Conservation (phyloP, 75 land plant species). For the Chamaecyparis obtusa region DNA sequence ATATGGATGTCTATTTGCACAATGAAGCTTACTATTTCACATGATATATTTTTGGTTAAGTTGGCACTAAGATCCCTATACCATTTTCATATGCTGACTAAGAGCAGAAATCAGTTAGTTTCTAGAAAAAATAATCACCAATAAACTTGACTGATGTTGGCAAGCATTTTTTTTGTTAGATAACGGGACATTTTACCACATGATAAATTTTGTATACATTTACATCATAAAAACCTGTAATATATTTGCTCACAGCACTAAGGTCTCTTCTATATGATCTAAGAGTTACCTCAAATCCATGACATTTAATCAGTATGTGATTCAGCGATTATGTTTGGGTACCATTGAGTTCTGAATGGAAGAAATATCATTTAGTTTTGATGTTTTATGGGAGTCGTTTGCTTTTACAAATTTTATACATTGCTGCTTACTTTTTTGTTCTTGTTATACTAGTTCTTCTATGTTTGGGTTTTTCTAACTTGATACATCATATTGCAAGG, state of each 20-base stretch:
- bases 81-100: neutral
- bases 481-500: neutral
- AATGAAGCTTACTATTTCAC: neutral
- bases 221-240: neutral
- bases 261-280: neutral
- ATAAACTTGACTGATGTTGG: neutral
- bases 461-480: neutral
- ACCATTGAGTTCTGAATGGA: neutral
- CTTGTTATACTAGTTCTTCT: neutral
- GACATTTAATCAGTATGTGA: neutral
- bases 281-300: neutral
- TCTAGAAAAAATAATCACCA: neutral
- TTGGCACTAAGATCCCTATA: neutral
- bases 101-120: neutral
- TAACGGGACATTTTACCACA: neutral
- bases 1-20: neutral
- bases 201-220: no score
- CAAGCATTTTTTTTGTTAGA: neutral
- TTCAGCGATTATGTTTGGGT: neutral
- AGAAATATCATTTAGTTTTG: neutral
- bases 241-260: neutral
- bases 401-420: neutral
- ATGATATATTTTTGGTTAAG: neutral
- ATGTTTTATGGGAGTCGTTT: neutral
- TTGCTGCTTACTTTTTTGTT: neutral